phyloP scores from a whole-genome alignment of 2,329 filamentous ascomycete species.

The Claviceps spartinae region DNA sequence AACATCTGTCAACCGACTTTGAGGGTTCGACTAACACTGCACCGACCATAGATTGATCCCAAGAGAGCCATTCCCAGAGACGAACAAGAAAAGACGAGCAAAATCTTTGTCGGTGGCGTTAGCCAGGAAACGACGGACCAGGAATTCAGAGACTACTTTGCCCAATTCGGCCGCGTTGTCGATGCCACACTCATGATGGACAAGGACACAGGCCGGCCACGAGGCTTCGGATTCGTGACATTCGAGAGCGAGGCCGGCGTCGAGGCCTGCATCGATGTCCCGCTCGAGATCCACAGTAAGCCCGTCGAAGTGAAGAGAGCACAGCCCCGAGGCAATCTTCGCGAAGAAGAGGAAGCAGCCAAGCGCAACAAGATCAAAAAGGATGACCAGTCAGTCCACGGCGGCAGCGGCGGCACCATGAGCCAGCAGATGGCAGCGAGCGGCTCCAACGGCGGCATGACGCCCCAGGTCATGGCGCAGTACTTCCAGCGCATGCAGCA shows the following conservation, averaged over 20 bases:
- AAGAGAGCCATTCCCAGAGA: constrained; percentile 95
- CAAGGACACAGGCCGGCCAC: constrained; percentile 92
- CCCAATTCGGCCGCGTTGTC: constrained; percentile 87
- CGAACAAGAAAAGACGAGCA: constrained; percentile 95
- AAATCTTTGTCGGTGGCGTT: constrained; percentile 96
- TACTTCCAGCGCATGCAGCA: constrained; percentile 99
- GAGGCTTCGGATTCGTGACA: constrained; percentile 95
- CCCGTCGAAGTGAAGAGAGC: constrained; percentile 97
- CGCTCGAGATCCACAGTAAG: constrained; percentile 88
- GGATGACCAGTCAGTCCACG: constrained; percentile 22
- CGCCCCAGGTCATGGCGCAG: constrained; percentile 92
- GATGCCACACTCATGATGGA: constrained; percentile 99
- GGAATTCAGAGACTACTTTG: constrained; percentile 94
- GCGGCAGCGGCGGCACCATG: constrained; percentile 18
- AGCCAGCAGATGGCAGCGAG: constrained; percentile 25
- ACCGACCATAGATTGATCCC: constrained; percentile 67
- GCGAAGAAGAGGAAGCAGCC: constrained; percentile 71
- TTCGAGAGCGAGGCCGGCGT: constrained; percentile 95
- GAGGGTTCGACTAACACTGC: background rate
- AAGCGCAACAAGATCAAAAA: constrained; percentile 49
- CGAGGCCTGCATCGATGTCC: constrained; percentile 72
- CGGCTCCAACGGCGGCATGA: constrained; percentile 57
- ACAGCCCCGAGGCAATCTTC: constrained; percentile 85
- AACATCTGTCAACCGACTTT: background rate
- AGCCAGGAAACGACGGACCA: constrained; percentile 94